Conservation (phyloP, 2,329 filamentous ascomycete species). For the Mycocentrospora acerina region DNA sequence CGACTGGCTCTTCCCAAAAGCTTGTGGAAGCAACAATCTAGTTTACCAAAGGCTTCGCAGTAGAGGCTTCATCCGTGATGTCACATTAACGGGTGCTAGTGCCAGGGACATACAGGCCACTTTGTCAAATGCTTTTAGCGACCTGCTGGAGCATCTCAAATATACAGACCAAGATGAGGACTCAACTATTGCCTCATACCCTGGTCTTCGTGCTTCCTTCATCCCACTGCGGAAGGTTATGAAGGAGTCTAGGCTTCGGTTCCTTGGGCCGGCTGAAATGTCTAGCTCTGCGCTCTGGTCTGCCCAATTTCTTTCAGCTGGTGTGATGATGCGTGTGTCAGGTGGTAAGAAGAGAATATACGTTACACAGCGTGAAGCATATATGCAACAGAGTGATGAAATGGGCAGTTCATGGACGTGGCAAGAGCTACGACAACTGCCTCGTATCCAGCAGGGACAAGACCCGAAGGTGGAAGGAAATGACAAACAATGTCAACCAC, state of each 20-base stretch:
- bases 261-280: conserved; percentile 71
- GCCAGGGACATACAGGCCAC: conserved; percentile 68
- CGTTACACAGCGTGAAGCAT: conserved; percentile 73
- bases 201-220: conserved; percentile 68
- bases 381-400: conserved; percentile 63
- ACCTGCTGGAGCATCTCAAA: conserved; percentile 45
- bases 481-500: conserved; percentile 37
- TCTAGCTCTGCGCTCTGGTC: conserved; percentile 71
- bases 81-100: conserved; percentile 63
- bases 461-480: conserved; percentile 35
- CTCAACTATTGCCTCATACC: conserved; percentile 27
- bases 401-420: conserved; percentile 64
- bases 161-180: conserved; percentile 31
- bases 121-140: conserved; percentile 63
- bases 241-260: conserved; percentile 71
- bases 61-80: conserved; percentile 67
- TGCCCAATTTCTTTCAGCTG: conserved; percentile 67
- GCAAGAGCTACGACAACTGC: conserved; percentile 66
- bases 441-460: conserved; percentile 55
- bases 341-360: conserved; percentile 66
- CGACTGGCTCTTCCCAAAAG: conserved; percentile 68
- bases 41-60: conserved; percentile 73
- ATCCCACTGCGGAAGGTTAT: conserved; percentile 76
- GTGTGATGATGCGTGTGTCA: conserved; percentile 71
- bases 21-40: conserved; percentile 63